Evolutionary conservation across 1,139 yeast species (phyloP), one percentile per base, ranked within the genome.

Genomic region (Hyphopichia buzzinii): DNA sequence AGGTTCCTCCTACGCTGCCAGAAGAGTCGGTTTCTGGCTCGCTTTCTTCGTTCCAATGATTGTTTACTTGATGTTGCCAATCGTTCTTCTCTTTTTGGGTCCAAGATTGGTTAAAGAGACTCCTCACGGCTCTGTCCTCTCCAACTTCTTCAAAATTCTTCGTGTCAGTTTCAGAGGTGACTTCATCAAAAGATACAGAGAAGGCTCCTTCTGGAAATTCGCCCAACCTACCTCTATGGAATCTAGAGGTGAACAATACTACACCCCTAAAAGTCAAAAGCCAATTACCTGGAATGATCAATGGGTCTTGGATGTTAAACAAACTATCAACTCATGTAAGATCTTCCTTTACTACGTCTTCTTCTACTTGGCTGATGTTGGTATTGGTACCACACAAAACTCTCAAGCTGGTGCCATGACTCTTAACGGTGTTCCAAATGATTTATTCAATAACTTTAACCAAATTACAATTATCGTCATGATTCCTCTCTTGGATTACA

Each of bases 1-100:
- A 44, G 89, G 90, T 30, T 84, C 95, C 17, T 80, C 92, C 5
- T 81, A 83, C 53, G 62, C 80, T 50, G 92, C 83, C 48, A 71
- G 81, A 55, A 61, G 76, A 43, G 70, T 81, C 44, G 94, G 90
- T 31, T 85, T 77, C 64, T 85, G 90, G 90, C 73, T 81, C 28
- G 92, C 90, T 2, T 85, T 70, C 62, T 64, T 81, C 47, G 58
- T 77, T 29, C 84, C 85, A 30, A 73, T 76, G 37, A 49, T 76
- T 33, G 50, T 78, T 35, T 79, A 77, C 51, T 48, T 74, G 41
- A 31, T 68, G 28, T 60, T 78, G 50, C 81, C 83, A 24, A 41
- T 71, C 30, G 64, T 76, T 12, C 59, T 77, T 47, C 39, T 64
- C 26, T 46, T 57, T 27, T 59, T 76, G 35, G 58, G 64, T 37